Base-by-base conservation (phyloP, 2,329 filamentous ascomycete genomes). In the Chaetomium sp. region DNA sequence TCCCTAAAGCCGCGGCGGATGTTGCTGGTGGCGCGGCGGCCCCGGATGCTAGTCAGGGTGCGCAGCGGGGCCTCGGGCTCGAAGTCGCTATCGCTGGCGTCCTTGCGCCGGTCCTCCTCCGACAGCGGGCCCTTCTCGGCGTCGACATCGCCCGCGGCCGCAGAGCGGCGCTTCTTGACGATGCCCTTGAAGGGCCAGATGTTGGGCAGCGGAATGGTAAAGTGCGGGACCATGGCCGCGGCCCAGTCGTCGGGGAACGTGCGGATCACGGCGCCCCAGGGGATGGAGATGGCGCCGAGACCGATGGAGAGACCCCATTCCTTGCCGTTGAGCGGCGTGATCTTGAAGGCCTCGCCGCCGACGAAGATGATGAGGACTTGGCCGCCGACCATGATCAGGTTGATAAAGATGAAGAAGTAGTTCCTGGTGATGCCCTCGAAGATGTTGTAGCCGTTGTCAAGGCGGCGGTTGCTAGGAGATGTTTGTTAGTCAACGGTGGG, bases 391-490 rank as follows among this genome's bases (percentile, higher is more conserved):
- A 96, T 96, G 76, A 95, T 83, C 62, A 84, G 73, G 77, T 93
- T 91, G 77, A 96, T 96, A 29, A 81, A 81, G 33, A 93, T 83
- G 80, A 96, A 96, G 82, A 93, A 95, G 73, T 83, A 87, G 75
- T 96, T 96, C 70, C 83, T 84, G 23, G 85, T 83, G 64, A 96
- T 86, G 62, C 90, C 90, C 75, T 96, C 92, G 65, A 96, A 92
- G 64, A 96, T 89, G 75, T 96, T 96, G 79, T 95, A 88, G 63
- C 86, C 87, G 77, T 96, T 96, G 77, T 96, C 93, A 19, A 96
- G 84, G 16, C 91, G 89, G 62, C 90, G 89, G 79, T 92, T 94
- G 80, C 81, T 84, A 29, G 21, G 57, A 25, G 13, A 21, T 23
- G 69, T 74, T 67, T 74, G 74, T 72, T 69, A 27, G 23, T 6